Evolutionary conservation across 306 rosid species (phyloP).

Genomic region (Coriaria nepalensis): DNA sequence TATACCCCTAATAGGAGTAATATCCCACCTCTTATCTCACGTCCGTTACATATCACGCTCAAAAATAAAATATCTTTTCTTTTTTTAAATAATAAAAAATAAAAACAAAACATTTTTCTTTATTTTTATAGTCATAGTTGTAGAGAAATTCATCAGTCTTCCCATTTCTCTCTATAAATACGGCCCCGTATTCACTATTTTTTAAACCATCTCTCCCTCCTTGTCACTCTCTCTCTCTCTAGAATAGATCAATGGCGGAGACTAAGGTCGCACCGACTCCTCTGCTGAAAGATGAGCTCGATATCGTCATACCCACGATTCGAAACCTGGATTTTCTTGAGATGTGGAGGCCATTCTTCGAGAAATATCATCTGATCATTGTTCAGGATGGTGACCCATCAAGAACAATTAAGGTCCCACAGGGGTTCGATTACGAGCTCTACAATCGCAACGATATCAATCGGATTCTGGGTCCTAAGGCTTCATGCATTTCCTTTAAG

Average conservation of each 20-base stretch:
- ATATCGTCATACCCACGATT: slow-evolving; percentile 84
- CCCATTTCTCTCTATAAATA: neutral
- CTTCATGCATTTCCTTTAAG: slow-evolving; percentile 79
- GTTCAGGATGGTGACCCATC: slow-evolving; percentile 83
- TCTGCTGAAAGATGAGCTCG: slow-evolving; percentile 56
- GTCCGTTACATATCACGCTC: no score
- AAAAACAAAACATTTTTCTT: no score
- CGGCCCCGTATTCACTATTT: neutral
- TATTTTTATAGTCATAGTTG: no score
- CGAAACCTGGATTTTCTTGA: slow-evolving; percentile 78
- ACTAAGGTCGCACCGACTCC: slow-evolving; percentile 26
- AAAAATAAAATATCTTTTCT: no score
- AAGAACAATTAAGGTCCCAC: slow-evolving; percentile 48
- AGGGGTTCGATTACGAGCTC: slow-evolving; percentile 65
- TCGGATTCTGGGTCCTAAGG: slow-evolving; percentile 66
- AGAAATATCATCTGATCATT: slow-evolving; percentile 56
- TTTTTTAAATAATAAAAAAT: no score
- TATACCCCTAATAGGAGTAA: no score
- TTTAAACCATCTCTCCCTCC: slow-evolving; percentile 8
- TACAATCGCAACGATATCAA: slow-evolving; percentile 64
- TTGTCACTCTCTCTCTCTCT: neutral
- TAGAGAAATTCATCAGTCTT: no score
- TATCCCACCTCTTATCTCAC: no score
- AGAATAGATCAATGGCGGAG: slow-evolving; percentile 28
- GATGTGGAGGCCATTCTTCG: slow-evolving; percentile 82